Conservation (phyloP, 2,329 filamentous ascomycete genomes). For the Periconia sp. region DNA sequence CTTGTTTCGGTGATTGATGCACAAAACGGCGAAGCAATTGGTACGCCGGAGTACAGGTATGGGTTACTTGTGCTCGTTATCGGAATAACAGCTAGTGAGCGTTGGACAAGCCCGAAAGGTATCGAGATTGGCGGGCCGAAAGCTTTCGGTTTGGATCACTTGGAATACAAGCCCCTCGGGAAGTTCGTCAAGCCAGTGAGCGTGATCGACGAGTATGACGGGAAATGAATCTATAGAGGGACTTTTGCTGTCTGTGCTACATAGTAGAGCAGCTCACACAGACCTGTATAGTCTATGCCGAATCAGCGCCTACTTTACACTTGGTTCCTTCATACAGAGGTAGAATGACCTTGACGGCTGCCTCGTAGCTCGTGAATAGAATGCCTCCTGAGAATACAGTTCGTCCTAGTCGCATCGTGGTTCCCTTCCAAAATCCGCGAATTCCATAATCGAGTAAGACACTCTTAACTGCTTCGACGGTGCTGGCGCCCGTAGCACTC, state of each 20-base stretch:
- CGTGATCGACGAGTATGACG: slow-evolving; percentile 55
- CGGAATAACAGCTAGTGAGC: slow-evolving; percentile 57
- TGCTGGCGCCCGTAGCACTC: slow-evolving; percentile 59
- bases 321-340: slow-evolving; percentile 36
- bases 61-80: slow-evolving; percentile 56
- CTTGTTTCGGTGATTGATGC: slow-evolving; percentile 54
- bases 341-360: slow-evolving; percentile 53
- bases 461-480: slow-evolving; percentile 57
- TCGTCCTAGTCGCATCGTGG: slow-evolving; percentile 66
- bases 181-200: slow-evolving; percentile 56
- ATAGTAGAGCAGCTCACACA: slow-evolving; percentile 1
- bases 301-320: slow-evolving; percentile 16
- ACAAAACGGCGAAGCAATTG: slow-evolving; percentile 52
- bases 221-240: slow-evolving; percentile 8
- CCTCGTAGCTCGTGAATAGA: slow-evolving; percentile 65
- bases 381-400: slow-evolving; percentile 69
- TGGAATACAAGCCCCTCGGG: slow-evolving; percentile 55
- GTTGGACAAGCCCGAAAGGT: slow-evolving; percentile 55
- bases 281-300: slow-evolving; percentile 18
- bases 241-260: not conserved
- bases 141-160: slow-evolving; percentile 51
- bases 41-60: slow-evolving; percentile 59
- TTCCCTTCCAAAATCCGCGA: slow-evolving; percentile 66
- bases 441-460: slow-evolving; percentile 61
- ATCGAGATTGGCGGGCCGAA: slow-evolving; percentile 54